Conservation (phyloP, 495 filamentous ascomycete genomes). For the Lichina pygmaea region DNA sequence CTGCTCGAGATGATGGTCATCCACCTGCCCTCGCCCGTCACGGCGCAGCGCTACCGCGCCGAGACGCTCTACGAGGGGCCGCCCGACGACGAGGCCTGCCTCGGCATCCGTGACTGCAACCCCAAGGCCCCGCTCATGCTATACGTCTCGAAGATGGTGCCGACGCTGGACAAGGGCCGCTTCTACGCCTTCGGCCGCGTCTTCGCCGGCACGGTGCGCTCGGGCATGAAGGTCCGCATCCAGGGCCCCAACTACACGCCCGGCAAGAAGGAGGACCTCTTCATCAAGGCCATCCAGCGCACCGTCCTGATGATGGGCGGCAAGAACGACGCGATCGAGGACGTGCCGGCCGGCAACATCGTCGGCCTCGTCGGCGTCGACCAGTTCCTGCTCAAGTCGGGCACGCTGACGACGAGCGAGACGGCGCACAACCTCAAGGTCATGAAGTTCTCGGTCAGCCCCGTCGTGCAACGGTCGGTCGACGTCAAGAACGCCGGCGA, state of each 20-base stretch:
- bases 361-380: slow-evolving; percentile 97
- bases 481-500: slow-evolving; percentile 99
- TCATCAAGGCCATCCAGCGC: slow-evolving; percentile 98
- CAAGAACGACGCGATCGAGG: slow-evolving; percentile 96
- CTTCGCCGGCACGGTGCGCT: slow-evolving; percentile 90
- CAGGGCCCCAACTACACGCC: slow-evolving; percentile 97
- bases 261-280: slow-evolving; percentile 95
- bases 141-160: slow-evolving; percentile 99
- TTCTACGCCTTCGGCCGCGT: slow-evolving; percentile 99
- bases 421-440: slow-evolving; percentile 99
- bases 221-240: slow-evolving; percentile 98
- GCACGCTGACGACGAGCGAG: slow-evolving; percentile 90
- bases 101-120: slow-evolving; percentile 94
- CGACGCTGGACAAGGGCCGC: slow-evolving; percentile 96
- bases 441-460: slow-evolving; percentile 99
- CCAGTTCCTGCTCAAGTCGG: slow-evolving; percentile 99
- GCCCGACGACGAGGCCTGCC: slow-evolving; percentile 65
- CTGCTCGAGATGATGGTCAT: slow-evolving; percentile 99
- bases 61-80: slow-evolving; percentile 99
- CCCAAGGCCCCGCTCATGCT: slow-evolving; percentile 96
- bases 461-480: slow-evolving; percentile 94
- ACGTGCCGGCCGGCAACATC: slow-evolving; percentile 98
- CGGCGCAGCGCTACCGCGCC: slow-evolving; percentile 90
- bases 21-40: slow-evolving; percentile 86
- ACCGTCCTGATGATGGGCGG: slow-evolving; percentile 99